These are phyloP conservation scores for Oleoguttula mirabilis DNA, from an alignment of 495 filamentous ascomycete genomes.

Conservation along the genomic window DNA sequence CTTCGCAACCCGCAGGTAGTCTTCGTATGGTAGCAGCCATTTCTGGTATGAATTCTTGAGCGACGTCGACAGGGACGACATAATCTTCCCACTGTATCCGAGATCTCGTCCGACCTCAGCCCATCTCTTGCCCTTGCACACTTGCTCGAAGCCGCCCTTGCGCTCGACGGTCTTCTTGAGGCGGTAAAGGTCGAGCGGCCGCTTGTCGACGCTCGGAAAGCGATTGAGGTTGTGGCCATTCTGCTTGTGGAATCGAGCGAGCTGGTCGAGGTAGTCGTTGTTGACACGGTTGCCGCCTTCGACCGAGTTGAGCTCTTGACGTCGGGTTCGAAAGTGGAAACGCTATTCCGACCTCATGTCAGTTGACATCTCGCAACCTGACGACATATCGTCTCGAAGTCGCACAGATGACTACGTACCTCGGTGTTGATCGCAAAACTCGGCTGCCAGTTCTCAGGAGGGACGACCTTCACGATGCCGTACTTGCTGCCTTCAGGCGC, in stretches of 20 bases:
- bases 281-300: constrained; percentile 97
- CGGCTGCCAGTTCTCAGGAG: constrained; percentile 87
- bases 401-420: constrained; percentile 59
- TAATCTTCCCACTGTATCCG: constrained; percentile 98
- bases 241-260: constrained; percentile 94
- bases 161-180: constrained; percentile 94
- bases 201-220: constrained; percentile 94
- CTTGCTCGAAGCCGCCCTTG: constrained; percentile 84
- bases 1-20: constrained; percentile 83
- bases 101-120: constrained; percentile 94
- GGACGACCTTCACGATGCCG: constrained; percentile 89
- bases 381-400: no score
- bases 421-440: constrained; percentile 94
- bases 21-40: constrained; percentile 94
- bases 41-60: constrained; percentile 96
- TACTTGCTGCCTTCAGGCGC: constrained; percentile 69
- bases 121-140: constrained; percentile 98
- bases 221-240: constrained; percentile 88
- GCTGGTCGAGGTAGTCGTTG: constrained; percentile 88
- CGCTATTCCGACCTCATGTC: constrained; percentile 41
- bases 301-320: constrained; percentile 94
- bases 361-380: no score
- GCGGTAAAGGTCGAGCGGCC: constrained; percentile 88
- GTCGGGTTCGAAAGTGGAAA: constrained; percentile 93
- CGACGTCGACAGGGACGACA: constrained; percentile 98